Base-by-base conservation (phyloP, 257 asterid genomes). In the Striga asiatica region DNA sequence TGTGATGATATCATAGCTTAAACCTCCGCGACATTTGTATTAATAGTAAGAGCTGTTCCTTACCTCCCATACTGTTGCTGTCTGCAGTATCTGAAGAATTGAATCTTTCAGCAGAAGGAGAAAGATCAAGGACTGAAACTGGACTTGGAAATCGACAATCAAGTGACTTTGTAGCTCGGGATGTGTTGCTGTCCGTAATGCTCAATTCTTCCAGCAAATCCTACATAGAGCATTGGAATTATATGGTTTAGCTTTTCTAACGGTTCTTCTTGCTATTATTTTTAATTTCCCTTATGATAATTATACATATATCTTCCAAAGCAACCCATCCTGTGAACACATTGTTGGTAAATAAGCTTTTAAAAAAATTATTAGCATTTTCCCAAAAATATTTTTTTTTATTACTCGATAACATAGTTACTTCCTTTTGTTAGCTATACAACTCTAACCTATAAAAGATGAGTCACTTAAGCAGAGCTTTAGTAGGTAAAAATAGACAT, bases 1-100 rank as follows among this genome's bases (percentile, higher is more conserved):
- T n/a, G n/a, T n/a, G n/a, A n/a, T n/a, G n/a, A n/a, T n/a, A n/a
- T n/a, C n/a, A n/a, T n/a, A n/a, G n/a, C n/a, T n/a, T n/a, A n/a
- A n/a, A n/a, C n/a, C n/a, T n/a, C n/a, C n/a, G n/a, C n/a, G n/a
- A n/a, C n/a, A n/a, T n/a, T n/a, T n/a, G n/a, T n/a, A 47, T 39
- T 23, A 19, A 35, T 22, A 60, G 42, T 19, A 53, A 50, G 8
- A 31, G 12, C 19, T 12, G 10, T 52, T 11, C 53, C 66, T 65
- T 72, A 88, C 97, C 89, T 73, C 60, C 79, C n/a, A 74, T 71
- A 35, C 72, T 56, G 58, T 57, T 64, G 71, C 87, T 80, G 27
- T 78, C 85, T 17, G 69, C 74, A 39, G 79, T 64, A 20, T 72
- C 71, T 6, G 75, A 62, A 39, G 88, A 80, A 62, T 67, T 75